Base-by-base conservation (phyloP, 163 green algal genomes). In the Scenedesmus sp. region DNA sequence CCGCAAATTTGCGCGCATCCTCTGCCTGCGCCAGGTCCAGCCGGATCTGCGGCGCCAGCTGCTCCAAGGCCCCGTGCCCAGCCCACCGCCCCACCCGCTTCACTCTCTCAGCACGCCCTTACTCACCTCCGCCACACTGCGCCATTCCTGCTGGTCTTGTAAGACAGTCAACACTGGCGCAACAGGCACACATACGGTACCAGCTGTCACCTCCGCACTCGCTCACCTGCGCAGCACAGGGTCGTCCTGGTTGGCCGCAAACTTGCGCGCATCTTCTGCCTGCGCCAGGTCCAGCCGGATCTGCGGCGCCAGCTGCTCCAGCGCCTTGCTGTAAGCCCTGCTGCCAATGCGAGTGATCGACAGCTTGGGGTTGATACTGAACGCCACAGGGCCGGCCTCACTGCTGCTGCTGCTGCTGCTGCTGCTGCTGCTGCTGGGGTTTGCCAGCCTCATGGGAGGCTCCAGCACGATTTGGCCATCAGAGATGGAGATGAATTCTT, bases 401-500 rank as follows among this genome's bases (percentile, higher is more conserved):
- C 10, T 70, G 62, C 62, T 70, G 62, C 62, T 12, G 4, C 91
- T 92, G 70, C 74, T 54, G 59, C 86, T 54, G 55, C 90, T 67
- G 59, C 70, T 54, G n/a, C 46, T 81, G 74, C 84, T 82, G 73
- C 56, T 81, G 76, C 90, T 73, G 23, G 74, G 74, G 2, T n/a
- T 16, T 3, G 76, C 55, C 34, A 46, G 34, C 34, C 34, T 46
- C 67, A 90, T 90, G 54, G 64, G 23, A 0, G 90, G 57, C 62
- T 94, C 85, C 54, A 98, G 93, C 57, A 98, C 96, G 62, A 96
- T 64, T 92, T 98, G 96, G 0, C 97, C 97, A 88, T 99, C 97
- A 2, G 96, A 95, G 76, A 99, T 98, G 13, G 95, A 98, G 94
- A 99, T 99, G 91, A 99, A 97, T 96, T 99, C 97, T 94, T 99